These are phyloP conservation scores for Lachnellula subtilissima DNA, from an alignment of 2,329 filamentous ascomycete species.

Conservation along the genomic window DNA sequence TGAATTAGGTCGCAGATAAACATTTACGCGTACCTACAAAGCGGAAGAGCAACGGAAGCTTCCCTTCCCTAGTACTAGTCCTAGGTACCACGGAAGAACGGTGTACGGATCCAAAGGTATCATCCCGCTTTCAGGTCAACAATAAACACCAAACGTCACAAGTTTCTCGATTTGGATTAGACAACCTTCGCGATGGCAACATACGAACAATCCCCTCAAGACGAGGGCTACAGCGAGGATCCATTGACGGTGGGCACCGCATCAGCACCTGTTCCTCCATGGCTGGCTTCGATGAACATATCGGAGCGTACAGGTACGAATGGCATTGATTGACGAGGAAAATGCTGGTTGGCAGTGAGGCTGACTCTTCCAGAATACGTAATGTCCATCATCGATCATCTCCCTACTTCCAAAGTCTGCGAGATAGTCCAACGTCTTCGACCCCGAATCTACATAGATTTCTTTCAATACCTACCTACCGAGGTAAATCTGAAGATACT, in stretches of 20 bases:
- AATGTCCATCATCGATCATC: constrained; percentile 69
- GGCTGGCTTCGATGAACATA: constrained; percentile 22
- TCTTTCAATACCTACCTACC: constrained; percentile 75
- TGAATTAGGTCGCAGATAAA: neutral
- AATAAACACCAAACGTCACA: neutral
- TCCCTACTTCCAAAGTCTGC: constrained; percentile 75
- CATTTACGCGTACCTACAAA: too few species aligned
- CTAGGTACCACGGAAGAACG: neutral
- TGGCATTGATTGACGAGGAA: neutral
- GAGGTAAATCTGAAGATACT: constrained; percentile 91
- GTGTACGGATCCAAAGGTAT: too few species aligned
- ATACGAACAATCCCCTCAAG: constrained; percentile 26
- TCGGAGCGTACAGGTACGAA: constrained; percentile 27
- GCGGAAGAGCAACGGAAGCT: neutral
- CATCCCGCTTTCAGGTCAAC: neutral
- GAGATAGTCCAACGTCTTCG: constrained; percentile 75
- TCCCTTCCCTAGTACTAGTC: too few species aligned
- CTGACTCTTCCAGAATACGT: constrained; percentile 60
- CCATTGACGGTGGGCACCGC: constrained; percentile 23
- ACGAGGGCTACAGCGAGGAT: constrained; percentile 34
- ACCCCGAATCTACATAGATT: constrained; percentile 87
- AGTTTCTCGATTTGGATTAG: neutral
- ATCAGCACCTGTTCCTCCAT: constrained; percentile 18
- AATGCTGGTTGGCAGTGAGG: neutral
- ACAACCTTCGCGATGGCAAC: constrained; percentile 15